Conservation (phyloP, 139 green algal species). For the Yamagishiella unicocca region DNA sequence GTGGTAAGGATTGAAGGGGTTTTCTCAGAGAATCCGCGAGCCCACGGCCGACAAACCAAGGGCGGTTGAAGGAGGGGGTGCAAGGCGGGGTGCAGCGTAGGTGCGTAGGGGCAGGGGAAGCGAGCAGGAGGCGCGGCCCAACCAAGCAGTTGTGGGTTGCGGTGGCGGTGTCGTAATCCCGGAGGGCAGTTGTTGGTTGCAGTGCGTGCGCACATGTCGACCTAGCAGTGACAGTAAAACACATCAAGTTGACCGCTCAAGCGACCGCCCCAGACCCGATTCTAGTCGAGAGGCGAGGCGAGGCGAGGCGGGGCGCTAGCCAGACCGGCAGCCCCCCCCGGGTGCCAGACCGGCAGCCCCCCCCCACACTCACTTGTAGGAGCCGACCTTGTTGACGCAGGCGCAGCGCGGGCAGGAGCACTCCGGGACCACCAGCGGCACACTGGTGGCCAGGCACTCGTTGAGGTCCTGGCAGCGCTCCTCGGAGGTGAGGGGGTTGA, state of each 20-base stretch:
- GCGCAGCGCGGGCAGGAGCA: slow-evolving; percentile 85
- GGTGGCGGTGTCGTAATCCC: no score
- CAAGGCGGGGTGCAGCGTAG: no score
- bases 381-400: slow-evolving; percentile 80
- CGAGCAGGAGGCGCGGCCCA: no score
- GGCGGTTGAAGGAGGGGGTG: no score
- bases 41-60: no score
- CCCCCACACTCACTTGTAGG: slow-evolving; percentile 73
- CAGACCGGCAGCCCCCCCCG: background rate
- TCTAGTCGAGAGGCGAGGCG: background rate
- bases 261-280: background rate
- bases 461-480: slow-evolving; percentile 85
- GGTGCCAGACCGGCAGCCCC: background rate
- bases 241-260: background rate
- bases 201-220: background rate
- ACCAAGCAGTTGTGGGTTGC: no score
- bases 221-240: background rate
- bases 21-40: background rate
- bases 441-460: slow-evolving; percentile 57
- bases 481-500: slow-evolving; percentile 41
- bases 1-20: background rate
- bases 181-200: background rate
- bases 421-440: slow-evolving; percentile 55
- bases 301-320: background rate
- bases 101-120: no score